These are phyloP conservation scores for Papiliotrema flavescens DNA, from an alignment of 1,284 basidiomycete genomes.

Conservation along the genomic window DNA sequence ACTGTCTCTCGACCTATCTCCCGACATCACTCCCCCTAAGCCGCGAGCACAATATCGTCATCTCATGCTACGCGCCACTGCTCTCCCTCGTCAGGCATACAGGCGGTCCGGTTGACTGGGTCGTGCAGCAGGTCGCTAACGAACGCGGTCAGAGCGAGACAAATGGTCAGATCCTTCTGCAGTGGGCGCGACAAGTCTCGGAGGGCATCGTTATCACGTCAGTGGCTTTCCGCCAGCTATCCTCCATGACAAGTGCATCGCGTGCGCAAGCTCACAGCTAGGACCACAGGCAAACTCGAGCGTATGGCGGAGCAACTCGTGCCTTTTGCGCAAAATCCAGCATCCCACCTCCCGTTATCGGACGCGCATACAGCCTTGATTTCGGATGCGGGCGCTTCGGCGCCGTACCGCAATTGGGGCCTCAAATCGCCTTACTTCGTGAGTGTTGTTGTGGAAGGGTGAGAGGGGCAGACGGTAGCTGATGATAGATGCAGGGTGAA, in stretches of 20 bases:
- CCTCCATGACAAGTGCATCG: too few relatives aligned
- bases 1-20: conserved; percentile 56
- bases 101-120: conserved; percentile 56
- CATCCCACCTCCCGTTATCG: conserved; percentile 3
- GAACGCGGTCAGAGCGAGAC: conserved; percentile 12
- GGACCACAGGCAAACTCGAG: conserved; percentile 13
- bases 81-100: conserved; percentile 48
- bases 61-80: conserved; percentile 60
- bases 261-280: neutral
- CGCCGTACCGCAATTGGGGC: conserved; percentile 18
- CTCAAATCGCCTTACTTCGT: conserved; percentile 18
- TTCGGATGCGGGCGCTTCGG: conserved; percentile 7
- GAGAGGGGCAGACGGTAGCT: neutral
- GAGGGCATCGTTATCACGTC: conserved; percentile 60
- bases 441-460: neutral
- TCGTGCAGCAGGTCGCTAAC: conserved; percentile 53
- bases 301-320: conserved; percentile 14
- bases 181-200: conserved; percentile 29
- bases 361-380: conserved; percentile 10
- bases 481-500: conserved; percentile 20
- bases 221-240: neutral
- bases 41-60: conserved; percentile 59
- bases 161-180: conserved; percentile 28
- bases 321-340: conserved; percentile 6
- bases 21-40: conserved; percentile 57